A percentile compares a stretch with the other conserved stretches of the same genome.
phyloP scores from a whole-genome alignment of 768 basidiomycete species.

The Suillus decipiens region DNA sequence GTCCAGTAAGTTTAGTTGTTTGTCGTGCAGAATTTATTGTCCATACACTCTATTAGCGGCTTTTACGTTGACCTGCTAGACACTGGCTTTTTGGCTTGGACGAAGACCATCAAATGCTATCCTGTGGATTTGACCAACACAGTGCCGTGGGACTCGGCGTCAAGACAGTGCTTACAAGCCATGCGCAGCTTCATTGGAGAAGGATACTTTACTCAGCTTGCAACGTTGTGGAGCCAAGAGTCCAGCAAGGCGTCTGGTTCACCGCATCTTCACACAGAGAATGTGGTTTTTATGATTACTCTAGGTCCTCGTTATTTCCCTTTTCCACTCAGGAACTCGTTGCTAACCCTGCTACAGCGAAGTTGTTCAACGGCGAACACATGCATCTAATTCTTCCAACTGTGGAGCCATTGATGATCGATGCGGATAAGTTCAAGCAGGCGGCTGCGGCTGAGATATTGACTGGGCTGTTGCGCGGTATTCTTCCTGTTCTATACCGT shows the following conservation, averaged over 20 bases:
- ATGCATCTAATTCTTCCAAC: slow-evolving; percentile 54
- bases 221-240: slow-evolving; percentile 79
- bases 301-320: slow-evolving; percentile 40
- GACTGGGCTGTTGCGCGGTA: slow-evolving; percentile 74
- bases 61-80: slow-evolving; percentile 71
- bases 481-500: slow-evolving; percentile 14
- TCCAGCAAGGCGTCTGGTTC: slow-evolving; percentile 54
- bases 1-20: slow-evolving; percentile 34
- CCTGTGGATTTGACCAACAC: slow-evolving; percentile 37
- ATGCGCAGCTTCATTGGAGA: slow-evolving; percentile 49
- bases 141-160: slow-evolving; percentile 55
- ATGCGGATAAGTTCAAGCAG: slow-evolving; percentile 82
- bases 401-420: slow-evolving; percentile 63
- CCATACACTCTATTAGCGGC: slow-evolving; percentile 33
- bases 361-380: slow-evolving; percentile 57
- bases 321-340: slow-evolving; percentile 42
- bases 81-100: slow-evolving; percentile 82
- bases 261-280: slow-evolving; percentile 59
- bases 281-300: slow-evolving; percentile 49
- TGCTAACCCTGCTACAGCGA: slow-evolving; percentile 50
- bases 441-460: slow-evolving; percentile 77
- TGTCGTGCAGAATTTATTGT: background rate
- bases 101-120: slow-evolving; percentile 63
- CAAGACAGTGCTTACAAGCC: slow-evolving; percentile 50
- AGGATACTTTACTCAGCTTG: slow-evolving; percentile 62